These are phyloP conservation scores for Alternaria arbusti DNA, from an alignment of 2,329 filamentous ascomycete genomes.

Conservation along the genomic window DNA sequence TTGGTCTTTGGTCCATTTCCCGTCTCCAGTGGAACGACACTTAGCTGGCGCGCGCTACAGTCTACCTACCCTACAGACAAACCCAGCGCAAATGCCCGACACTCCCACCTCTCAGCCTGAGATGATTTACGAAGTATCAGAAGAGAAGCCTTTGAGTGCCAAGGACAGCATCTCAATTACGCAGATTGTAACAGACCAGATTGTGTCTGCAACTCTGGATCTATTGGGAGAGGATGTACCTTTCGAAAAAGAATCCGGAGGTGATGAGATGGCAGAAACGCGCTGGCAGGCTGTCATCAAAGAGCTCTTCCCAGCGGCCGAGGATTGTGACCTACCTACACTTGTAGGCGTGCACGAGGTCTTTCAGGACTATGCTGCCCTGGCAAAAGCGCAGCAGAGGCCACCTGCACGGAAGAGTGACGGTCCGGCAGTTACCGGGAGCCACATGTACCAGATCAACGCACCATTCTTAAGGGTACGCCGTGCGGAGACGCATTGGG, in stretches of 20 bases:
- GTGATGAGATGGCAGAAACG: constrained; percentile 26
- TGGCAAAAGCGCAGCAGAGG: constrained; percentile 45
- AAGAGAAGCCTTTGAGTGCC: constrained; percentile 51
- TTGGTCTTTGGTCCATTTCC: constrained; percentile 44
- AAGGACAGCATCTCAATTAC: constrained; percentile 70
- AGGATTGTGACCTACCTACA: constrained; percentile 39
- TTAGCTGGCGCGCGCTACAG: constrained; percentile 29
- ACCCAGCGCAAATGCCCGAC: constrained; percentile 33
- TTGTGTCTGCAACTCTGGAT: constrained; percentile 59
- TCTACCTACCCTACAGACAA: constrained; percentile 37
- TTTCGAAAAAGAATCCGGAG: background rate
- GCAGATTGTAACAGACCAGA: constrained; percentile 75
- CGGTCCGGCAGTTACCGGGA: constrained; percentile 29
- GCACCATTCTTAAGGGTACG: constrained; percentile 76
- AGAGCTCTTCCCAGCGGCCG: constrained; percentile 38
- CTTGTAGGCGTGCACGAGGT: constrained; percentile 54
- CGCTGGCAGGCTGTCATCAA: constrained; percentile 34
- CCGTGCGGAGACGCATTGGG: constrained; percentile 71
- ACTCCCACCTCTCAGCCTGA: constrained; percentile 46
- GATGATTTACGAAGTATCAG: constrained; percentile 26
- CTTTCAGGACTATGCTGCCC: constrained; percentile 47
- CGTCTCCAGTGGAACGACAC: constrained; percentile 32
- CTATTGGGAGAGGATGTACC: constrained; percentile 31
- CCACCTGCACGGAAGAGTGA: constrained; percentile 43
- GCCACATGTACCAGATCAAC: constrained; percentile 57